Conservation (phyloP, 2,329 filamentous ascomycete genomes). For the Sporothrix inflata region DNA sequence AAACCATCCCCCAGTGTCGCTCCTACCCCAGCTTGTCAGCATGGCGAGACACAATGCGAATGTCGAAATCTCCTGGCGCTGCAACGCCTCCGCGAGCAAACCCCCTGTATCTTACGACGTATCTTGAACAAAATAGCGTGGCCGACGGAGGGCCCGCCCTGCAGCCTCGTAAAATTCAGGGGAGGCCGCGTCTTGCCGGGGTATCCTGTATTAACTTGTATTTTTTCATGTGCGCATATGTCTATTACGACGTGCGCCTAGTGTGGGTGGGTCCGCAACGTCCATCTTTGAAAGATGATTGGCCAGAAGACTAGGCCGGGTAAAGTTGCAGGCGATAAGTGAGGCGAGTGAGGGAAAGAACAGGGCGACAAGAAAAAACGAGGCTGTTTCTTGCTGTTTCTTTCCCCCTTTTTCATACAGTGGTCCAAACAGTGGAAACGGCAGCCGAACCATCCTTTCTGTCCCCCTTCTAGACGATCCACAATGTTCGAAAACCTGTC, state of each 20-base stretch:
- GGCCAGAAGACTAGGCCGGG: background rate
- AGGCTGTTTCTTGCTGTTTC: background rate
- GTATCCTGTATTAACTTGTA: background rate
- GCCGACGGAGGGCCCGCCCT: background rate
- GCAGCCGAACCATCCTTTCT: background rate
- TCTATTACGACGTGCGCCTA: background rate
- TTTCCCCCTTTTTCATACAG: conserved; percentile 7
- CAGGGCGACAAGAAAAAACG: conserved; percentile 7
- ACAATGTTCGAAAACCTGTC: conserved; percentile 23
- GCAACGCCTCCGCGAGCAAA: background rate
- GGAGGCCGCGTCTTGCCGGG: conserved; percentile 20
- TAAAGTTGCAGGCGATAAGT: background rate
- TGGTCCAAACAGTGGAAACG: conserved; percentile 6
- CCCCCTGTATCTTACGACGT: background rate
- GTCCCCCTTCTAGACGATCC: background rate
- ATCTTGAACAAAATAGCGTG: conserved; percentile 12
- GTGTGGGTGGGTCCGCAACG: background rate
- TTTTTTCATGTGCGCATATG: background rate
- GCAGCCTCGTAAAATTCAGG: conserved; percentile 24
- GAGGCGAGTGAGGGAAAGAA: background rate
- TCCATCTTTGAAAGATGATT: background rate
- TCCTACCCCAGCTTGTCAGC: background rate
- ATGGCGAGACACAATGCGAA: conserved; percentile 10
- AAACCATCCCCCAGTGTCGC: conserved; percentile 4
- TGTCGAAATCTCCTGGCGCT: conserved; percentile 11